Conservation (phyloP, 306 rosid genomes). For the Prunus dulcis region DNA sequence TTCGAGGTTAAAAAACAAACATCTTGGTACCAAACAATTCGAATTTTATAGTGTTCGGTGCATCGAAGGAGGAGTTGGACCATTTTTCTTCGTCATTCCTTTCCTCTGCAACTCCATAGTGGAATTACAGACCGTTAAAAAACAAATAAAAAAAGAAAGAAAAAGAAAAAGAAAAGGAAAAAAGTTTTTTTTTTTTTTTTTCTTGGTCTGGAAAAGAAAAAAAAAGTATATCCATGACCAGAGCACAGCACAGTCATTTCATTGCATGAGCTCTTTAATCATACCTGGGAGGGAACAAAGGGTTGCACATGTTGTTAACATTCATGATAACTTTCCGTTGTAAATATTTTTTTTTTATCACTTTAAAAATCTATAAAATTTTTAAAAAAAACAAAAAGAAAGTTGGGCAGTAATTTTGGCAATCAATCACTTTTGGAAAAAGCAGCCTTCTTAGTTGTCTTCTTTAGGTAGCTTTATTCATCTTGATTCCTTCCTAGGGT, state of each 20-base stretch:
- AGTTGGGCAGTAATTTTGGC: background rate
- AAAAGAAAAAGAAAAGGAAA: background rate
- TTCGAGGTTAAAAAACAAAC: background rate
- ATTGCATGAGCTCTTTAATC: background rate
- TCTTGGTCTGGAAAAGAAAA: no score
- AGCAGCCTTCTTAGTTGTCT: constrained; percentile 12
- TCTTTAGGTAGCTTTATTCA: background rate
- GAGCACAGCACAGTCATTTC: background rate
- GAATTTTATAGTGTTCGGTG: background rate
- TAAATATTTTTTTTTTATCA: accelerated
- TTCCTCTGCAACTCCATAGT: background rate
- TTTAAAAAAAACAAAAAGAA: background rate
- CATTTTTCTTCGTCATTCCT: background rate
- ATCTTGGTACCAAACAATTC: background rate
- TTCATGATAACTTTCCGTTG: background rate
- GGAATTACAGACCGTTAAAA: background rate
- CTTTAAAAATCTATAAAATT: no score
- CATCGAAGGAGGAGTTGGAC: background rate
- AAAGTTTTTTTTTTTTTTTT: no score
- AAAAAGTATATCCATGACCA: background rate
- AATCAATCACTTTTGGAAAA: background rate
- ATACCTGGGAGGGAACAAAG: background rate
- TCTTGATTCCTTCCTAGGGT: constrained; percentile 3
- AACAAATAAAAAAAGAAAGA: background rate
- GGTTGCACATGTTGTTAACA: background rate